Conservation (phyloP, 352 stramenopile species). For the Globisporangium spinosum region DNA sequence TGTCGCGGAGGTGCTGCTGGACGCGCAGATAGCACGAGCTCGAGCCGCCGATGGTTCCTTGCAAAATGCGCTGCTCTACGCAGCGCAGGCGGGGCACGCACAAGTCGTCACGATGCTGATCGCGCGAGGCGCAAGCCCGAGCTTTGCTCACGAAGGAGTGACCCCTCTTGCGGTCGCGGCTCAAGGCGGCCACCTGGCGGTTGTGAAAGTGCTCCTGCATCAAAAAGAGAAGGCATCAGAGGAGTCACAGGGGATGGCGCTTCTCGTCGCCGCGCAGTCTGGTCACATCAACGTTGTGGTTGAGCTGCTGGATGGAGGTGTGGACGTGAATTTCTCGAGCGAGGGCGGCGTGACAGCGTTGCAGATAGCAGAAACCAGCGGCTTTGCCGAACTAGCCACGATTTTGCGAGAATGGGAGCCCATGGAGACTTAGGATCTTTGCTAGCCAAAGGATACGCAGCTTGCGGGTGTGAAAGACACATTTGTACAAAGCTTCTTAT, state of each 20-base stretch:
- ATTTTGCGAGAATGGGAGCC: slow-evolving; percentile 15
- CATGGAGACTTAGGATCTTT: neutral
- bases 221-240: neutral
- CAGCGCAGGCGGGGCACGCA: slow-evolving; percentile 6
- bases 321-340: slow-evolving; percentile 6
- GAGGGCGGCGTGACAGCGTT: slow-evolving; percentile 2
- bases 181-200: slow-evolving; percentile 2
- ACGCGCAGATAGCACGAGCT: neutral
- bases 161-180: slow-evolving; percentile 6
- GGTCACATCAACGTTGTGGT: slow-evolving; percentile 6
- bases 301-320: slow-evolving; percentile 9
- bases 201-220: slow-evolving; percentile 3
- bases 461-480: too few relatives aligned
- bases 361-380: slow-evolving; percentile 9
- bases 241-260: slow-evolving; percentile 3
- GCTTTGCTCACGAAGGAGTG: neutral
- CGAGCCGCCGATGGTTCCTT: neutral
- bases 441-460: too few relatives aligned
- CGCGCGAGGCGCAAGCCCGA: neutral
- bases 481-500: too few relatives aligned
- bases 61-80: slow-evolving; percentile 10
- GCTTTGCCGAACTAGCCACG: slow-evolving; percentile 3
- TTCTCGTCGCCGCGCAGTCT: slow-evolving; percentile 5
- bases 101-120: slow-evolving; percentile 3
- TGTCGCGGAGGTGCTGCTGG: neutral